Conservation (phyloP, 306 rosid genomes). For the Trifolium repens region DNA sequence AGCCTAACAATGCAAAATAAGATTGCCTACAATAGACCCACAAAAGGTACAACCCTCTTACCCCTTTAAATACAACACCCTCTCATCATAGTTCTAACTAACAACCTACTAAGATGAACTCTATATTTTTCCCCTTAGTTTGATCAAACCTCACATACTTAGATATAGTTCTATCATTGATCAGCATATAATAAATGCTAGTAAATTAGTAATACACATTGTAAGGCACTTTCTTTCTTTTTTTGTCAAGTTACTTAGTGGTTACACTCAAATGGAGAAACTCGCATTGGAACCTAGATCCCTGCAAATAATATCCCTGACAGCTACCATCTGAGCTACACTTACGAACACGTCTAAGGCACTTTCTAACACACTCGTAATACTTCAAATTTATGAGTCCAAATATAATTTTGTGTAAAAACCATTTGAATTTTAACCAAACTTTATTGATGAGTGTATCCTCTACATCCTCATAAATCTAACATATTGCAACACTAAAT, state of each 20-base stretch:
- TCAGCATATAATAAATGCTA: neutral
- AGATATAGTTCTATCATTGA: constrained; percentile 21
- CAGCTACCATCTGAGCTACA: too few relatives aligned
- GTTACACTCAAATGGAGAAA: too few relatives aligned
- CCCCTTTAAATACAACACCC: neutral
- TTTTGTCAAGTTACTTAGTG: too few relatives aligned
- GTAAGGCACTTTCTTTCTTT: too few relatives aligned
- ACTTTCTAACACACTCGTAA: neutral
- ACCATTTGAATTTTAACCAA: neutral
- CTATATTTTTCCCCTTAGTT: neutral
- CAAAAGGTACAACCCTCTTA: neutral
- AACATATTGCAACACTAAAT: constrained; percentile 6
- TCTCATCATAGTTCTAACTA: neutral
- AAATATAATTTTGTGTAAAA: neutral
- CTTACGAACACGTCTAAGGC: too few relatives aligned
- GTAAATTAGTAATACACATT: too few relatives aligned
- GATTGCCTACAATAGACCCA: neutral
- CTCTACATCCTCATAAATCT: neutral
- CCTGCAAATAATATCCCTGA: too few relatives aligned
- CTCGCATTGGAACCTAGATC: too few relatives aligned
- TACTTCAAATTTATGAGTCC: neutral
- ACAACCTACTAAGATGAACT: neutral
- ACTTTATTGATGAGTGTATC: neutral
- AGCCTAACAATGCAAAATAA: neutral
- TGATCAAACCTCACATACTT: neutral